These are phyloP conservation scores for Ramaria sp. DNA, from an alignment of 768 basidiomycete species.

Conservation along the genomic window DNA sequence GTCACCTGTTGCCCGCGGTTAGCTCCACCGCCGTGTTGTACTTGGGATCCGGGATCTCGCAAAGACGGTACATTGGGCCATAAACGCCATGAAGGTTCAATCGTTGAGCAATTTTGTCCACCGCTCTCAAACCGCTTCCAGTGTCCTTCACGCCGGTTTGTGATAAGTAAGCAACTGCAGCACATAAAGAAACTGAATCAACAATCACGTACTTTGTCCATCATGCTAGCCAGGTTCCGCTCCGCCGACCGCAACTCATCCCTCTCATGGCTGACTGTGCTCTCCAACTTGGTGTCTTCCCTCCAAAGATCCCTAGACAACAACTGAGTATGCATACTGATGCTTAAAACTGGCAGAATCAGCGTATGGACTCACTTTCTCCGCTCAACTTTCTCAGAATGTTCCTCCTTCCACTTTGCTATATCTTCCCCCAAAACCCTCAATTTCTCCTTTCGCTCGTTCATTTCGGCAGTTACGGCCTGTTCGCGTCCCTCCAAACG, in stretches of 20 bases:
- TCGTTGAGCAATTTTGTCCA: conserved; percentile 73
- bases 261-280: conserved; percentile 60
- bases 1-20: conserved; percentile 88
- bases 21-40: conserved; percentile 91
- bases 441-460: conserved; percentile 50
- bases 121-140: conserved; percentile 74
- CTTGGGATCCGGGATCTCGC: conserved; percentile 77
- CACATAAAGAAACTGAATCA: not conserved
- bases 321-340: not conserved
- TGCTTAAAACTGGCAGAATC: not conserved
- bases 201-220: conserved; percentile 70
- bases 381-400: conserved; percentile 61
- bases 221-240: conserved; percentile 72
- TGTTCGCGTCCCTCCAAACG: conserved; percentile 52
- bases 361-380: conserved; percentile 41
- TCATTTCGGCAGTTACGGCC: conserved; percentile 45
- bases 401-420: conserved; percentile 50
- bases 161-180: not conserved
- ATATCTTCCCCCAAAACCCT: conserved; percentile 55
- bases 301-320: conserved; percentile 66
- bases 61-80: conserved; percentile 89
- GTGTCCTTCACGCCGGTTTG: conserved; percentile 58
- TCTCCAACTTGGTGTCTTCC: conserved; percentile 83
- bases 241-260: conserved; percentile 80
- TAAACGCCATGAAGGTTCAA: conserved; percentile 75